phyloP scores from a whole-genome alignment of 2,329 filamentous ascomycete species.

The Triangularia setosa region DNA sequence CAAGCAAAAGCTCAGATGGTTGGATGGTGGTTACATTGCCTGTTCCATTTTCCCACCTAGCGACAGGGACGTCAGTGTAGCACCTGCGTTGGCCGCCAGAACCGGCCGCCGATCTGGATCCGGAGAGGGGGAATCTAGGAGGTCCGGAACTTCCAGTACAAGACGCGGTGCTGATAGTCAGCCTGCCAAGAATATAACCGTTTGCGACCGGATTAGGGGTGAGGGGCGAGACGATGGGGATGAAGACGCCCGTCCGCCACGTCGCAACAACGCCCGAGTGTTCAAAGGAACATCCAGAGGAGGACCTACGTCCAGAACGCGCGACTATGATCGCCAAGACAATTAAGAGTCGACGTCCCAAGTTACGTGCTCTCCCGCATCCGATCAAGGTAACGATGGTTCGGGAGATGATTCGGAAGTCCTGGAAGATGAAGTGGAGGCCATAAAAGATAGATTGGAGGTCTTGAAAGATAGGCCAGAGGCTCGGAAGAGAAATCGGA shows the following conservation, averaged over 20 bases:
- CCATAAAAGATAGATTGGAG: no score
- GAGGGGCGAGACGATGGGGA: not conserved
- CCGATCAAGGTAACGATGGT: not conserved
- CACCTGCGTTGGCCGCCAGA: slow-evolving; percentile 53
- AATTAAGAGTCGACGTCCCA: not conserved
- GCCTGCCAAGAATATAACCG: not conserved
- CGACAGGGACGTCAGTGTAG: slow-evolving; percentile 65
- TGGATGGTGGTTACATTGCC: slow-evolving; percentile 84
- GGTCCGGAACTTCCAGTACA: not conserved
- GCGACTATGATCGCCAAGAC: not conserved
- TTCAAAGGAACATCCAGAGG: not conserved
- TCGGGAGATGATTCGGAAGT: not conserved
- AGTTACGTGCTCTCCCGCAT: no score
- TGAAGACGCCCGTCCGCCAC: not conserved
- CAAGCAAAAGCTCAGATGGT: slow-evolving; percentile 53
- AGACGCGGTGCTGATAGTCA: not conserved
- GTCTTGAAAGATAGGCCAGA: no score
- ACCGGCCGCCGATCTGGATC: slow-evolving; percentile 39
- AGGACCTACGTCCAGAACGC: not conserved
- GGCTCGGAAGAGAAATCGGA: no score
- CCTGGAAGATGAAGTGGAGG: not conserved
- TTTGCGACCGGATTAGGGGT: not conserved
- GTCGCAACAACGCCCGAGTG: not conserved
- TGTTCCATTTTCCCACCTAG: slow-evolving; percentile 71
- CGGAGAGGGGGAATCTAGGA: slow-evolving; percentile 30